Evolutionary conservation across 2,329 filamentous ascomycete genomes (phyloP).

Genomic region (Bipolaris zeicola): DNA sequence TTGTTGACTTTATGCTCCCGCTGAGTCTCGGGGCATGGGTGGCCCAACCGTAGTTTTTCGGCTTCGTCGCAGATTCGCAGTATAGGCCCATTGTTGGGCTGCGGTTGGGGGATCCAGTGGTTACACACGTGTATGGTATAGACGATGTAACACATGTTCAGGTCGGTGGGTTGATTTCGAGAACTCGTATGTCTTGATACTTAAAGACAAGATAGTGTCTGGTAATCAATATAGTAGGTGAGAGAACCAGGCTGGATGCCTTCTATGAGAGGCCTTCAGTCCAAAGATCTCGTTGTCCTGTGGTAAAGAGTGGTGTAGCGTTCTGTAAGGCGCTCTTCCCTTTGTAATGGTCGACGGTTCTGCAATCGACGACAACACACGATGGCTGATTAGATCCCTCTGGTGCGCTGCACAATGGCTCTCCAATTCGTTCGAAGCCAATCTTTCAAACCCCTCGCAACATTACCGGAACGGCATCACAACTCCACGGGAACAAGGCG

Average conservation of each 20-base stretch:
- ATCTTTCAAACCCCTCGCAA: constrained; percentile 9
- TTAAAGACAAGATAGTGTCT: background rate
- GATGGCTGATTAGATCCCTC: background rate
- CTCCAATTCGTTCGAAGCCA: constrained; percentile 6
- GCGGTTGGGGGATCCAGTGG: constrained; percentile 41
- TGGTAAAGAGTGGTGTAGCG: background rate
- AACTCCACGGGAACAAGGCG: constrained; percentile 2
- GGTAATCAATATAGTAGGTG: background rate
- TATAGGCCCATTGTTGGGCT: constrained; percentile 33
- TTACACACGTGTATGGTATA: constrained; percentile 42
- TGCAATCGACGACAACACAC: background rate
- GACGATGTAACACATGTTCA: constrained; percentile 40
- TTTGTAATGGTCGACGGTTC: background rate
- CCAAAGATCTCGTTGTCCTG: background rate
- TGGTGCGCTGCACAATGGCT: background rate
- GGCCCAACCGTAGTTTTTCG: constrained; percentile 34
- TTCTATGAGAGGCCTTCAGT: background rate
- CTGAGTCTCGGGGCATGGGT: constrained; percentile 34
- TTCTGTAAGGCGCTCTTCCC: background rate
- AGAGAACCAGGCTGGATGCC: background rate
- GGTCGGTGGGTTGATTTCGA: background rate
- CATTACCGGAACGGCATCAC: constrained; percentile 9
- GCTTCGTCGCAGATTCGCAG: constrained; percentile 38
- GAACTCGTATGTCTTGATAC: background rate
- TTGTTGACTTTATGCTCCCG: constrained; percentile 39